phyloP scores from a whole-genome alignment of 495 filamentous ascomycete genomes.

The Jackrogersella minutella region DNA sequence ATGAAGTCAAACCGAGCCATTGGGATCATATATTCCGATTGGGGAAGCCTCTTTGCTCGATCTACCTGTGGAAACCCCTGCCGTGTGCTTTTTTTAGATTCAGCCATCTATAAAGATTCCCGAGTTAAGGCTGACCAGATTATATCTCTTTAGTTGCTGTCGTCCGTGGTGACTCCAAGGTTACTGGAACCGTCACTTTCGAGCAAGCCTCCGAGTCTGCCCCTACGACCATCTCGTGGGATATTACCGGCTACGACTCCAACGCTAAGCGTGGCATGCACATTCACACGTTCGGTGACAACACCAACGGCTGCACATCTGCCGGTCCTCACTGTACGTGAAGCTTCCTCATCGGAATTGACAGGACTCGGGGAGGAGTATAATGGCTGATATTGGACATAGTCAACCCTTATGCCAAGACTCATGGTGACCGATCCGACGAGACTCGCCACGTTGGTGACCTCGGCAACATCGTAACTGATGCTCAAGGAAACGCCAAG shows the following conservation, averaged over 20 bases:
- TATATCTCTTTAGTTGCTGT: constrained; percentile 74
- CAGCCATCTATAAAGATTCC: neutral
- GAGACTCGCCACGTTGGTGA: constrained; percentile 92
- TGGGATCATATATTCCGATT: constrained; percentile 25
- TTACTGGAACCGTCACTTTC: constrained; percentile 92
- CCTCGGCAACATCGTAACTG: constrained; percentile 95
- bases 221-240: constrained; percentile 86
- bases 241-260: constrained; percentile 90
- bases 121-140: constrained; percentile 45
- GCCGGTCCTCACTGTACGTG: constrained; percentile 93
- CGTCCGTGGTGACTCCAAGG: constrained; percentile 94
- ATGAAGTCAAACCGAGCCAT: constrained; percentile 19
- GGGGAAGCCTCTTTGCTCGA: constrained; percentile 19
- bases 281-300: constrained; percentile 98
- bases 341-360: neutral
- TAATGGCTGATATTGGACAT: constrained; percentile 23
- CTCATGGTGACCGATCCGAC: constrained; percentile 86
- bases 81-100: constrained; percentile 24
- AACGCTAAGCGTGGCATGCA: constrained; percentile 97
- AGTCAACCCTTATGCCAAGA: constrained; percentile 96
- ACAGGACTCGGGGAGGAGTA: neutral
- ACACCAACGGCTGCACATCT: constrained; percentile 99
- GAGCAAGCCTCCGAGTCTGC: constrained; percentile 83
- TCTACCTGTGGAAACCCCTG: constrained; percentile 26
- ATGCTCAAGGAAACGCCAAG: constrained; percentile 85